Base-by-base conservation (phyloP, 441 rosid genomes). In the Flueggea neowawraea region DNA sequence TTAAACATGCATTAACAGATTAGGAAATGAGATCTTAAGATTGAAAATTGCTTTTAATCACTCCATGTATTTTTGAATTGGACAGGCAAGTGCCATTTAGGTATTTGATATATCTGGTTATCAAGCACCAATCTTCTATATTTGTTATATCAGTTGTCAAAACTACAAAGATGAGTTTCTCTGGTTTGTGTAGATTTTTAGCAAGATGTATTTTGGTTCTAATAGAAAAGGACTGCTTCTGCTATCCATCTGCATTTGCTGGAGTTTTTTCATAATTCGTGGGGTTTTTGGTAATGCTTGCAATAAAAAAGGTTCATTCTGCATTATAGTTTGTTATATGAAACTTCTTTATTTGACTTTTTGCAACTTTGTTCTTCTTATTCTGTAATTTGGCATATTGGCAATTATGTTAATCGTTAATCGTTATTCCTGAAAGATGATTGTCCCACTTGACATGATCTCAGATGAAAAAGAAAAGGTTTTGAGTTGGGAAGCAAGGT, bases 401-500 rank as follows among this genome's bases (percentile, higher is more conserved):
- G 28, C 51, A 50, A 52, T 57, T 4, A n/a, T n/a, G n/a, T n/a
- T n/a, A n/a, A n/a, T 8, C 9, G 16, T 44, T 2, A n/a, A 6
- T 31, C 57, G 57, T 9, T 4, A 52, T 57, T n/a, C 14, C 56
- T 16, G 50, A 47, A 36, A 47, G 14, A 47, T 47, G 31, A 59
- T 44, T 31, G 50, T 61, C 56, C 44, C 75, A 48, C 43, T 54
- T 48, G 69, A 50, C 47, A 8, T 68, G 57, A 56, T 51, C 55
- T 54, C 75, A 90, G 98, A 81, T 68, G 83, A 85, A 66, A 73
- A 66, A 53, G 75, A 54, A 12, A 78, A 61, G n/a, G 59, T 64
- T 64, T 72, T 92, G 73, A 78, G 70, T 43, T 95, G 99, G 97
- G 89, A 88, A 56, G 91, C 90, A 64, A 80, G 97, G 72, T 80